Evolutionary conservation across 192 early-diverging fungal species (phyloP).

Genomic region (Coemansia sp.): DNA sequence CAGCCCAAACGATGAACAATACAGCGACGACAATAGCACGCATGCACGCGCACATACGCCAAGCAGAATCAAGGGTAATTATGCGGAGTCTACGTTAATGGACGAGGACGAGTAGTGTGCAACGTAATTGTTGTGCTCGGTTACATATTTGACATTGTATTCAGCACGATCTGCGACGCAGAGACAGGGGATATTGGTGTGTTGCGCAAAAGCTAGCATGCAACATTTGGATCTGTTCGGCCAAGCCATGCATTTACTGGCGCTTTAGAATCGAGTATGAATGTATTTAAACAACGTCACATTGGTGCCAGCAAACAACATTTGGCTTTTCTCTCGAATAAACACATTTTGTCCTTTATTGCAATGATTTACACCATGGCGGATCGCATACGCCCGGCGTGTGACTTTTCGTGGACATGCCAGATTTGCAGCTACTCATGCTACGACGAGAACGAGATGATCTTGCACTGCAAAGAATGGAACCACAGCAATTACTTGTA

Average conservation of each 20-base stretch:
- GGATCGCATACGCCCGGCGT: neutral
- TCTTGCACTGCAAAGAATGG: conserved; percentile 2
- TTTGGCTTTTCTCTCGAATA: neutral
- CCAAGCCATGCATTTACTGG: conserved; percentile 1
- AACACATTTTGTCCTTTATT: neutral
- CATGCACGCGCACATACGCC: neutral
- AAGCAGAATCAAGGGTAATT: neutral
- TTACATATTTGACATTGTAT: neutral
- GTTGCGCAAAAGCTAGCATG: neutral
- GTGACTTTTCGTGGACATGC: conserved; percentile 2
- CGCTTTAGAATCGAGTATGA: neutral
- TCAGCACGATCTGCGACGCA: neutral
- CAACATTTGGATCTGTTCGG: neutral
- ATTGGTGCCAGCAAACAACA: neutral
- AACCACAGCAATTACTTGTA: neutral
- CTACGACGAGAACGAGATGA: neutral
- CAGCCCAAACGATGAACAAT: neutral
- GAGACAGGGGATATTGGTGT: neutral
- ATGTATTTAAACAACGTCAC: neutral
- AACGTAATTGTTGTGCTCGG: neutral
- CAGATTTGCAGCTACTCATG: neutral
- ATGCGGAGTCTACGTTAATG: neutral
- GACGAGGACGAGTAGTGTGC: conserved; percentile 7
- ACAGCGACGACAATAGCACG: conserved; percentile 3
- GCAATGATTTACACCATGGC: neutral